phyloP scores from a whole-genome alignment of 1,284 basidiomycete genomes.

The Sporisorium exsertum region DNA sequence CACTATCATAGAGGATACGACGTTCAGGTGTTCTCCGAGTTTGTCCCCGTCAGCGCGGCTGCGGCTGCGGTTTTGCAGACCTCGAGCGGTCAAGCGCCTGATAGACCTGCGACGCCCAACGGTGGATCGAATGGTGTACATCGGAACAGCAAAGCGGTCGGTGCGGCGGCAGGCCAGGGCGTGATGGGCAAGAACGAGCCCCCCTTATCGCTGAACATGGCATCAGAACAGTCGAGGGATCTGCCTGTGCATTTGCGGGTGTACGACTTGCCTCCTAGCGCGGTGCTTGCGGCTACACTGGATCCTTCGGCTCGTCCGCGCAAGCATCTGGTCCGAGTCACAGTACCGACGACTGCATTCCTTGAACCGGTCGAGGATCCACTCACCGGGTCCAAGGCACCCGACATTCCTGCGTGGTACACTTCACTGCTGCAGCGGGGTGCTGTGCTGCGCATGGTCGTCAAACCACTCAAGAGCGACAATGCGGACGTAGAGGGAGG shows the following conservation, averaged over 20 bases:
- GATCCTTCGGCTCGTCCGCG: constrained; percentile 59
- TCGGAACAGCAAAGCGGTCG: constrained; percentile 5
- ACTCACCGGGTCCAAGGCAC: constrained; percentile 38
- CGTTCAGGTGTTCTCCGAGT: constrained; percentile 55
- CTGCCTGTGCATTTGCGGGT: constrained; percentile 56
- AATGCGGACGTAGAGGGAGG: constrained; percentile 10
- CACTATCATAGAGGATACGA: constrained; percentile 66
- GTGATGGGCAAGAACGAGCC: not conserved
- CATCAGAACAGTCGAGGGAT: constrained; percentile 29
- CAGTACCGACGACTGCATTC: constrained; percentile 50
- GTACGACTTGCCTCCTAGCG: constrained; percentile 65
- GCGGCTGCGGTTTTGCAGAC: not conserved
- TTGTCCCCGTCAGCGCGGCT: not conserved
- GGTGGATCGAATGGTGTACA: not conserved
- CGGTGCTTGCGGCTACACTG: constrained; percentile 65
- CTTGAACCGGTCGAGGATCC: constrained; percentile 47
- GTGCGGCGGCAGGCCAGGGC: not conserved
- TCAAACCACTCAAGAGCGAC: constrained; percentile 38
- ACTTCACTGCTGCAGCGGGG: constrained; percentile 40
- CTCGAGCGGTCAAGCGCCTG: not conserved
- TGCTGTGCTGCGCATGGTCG: constrained; percentile 47
- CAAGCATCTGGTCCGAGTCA: constrained; percentile 62
- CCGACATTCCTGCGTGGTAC: constrained; percentile 53
- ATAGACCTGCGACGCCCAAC: constrained; percentile 15
- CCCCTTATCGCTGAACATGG: constrained; percentile 27